These are phyloP conservation scores for Phytophthora kernoviae DNA, from an alignment of 352 stramenopile species.

Conservation along the genomic window DNA sequence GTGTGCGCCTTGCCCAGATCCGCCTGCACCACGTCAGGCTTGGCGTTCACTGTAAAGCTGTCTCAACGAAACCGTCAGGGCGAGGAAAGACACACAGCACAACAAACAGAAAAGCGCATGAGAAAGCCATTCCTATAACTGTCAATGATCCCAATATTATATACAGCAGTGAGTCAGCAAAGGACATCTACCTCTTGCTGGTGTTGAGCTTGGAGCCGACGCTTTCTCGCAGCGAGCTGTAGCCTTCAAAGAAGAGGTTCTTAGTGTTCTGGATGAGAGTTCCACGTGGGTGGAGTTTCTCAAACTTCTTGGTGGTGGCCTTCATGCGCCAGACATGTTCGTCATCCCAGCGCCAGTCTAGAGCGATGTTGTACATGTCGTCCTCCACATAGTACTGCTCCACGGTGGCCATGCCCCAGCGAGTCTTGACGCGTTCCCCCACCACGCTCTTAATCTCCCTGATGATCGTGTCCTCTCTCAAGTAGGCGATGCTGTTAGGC, in stretches of 20 bases:
- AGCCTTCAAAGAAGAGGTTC: slow-evolving; percentile 78
- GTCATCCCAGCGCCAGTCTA: slow-evolving; percentile 89
- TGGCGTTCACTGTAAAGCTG: slow-evolving; percentile 28
- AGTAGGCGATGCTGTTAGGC: slow-evolving; percentile 71
- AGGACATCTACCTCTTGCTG: slow-evolving; percentile 42
- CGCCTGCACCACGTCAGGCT: slow-evolving; percentile 26
- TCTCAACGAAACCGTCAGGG: slow-evolving; percentile 15
- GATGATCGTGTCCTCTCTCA: slow-evolving; percentile 70
- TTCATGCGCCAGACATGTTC: slow-evolving; percentile 91
- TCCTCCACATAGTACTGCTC: slow-evolving; percentile 88
- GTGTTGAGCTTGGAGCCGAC: slow-evolving; percentile 72
- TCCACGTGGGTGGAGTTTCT: slow-evolving; percentile 66
- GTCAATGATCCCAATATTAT: slow-evolving; percentile 27
- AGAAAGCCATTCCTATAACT: slow-evolving; percentile 29
- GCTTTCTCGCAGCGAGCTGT: slow-evolving; percentile 73
- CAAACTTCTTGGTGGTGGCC: slow-evolving; percentile 90
- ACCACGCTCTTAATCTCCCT: slow-evolving; percentile 86
- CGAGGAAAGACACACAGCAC: slow-evolving; percentile 20
- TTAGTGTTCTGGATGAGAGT: slow-evolving; percentile 84
- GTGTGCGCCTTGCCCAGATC: slow-evolving; percentile 52
- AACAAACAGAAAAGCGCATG: slow-evolving; percentile 18
- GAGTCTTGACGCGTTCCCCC: slow-evolving; percentile 82
- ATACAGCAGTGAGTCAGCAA: slow-evolving; percentile 25
- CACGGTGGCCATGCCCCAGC: slow-evolving; percentile 83
- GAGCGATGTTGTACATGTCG: slow-evolving; percentile 88